Evolutionary conservation across 2,329 filamentous ascomycete species (phyloP), one percentile per base, ranked within the genome.

Genomic region (Diaporthe australafricana): DNA sequence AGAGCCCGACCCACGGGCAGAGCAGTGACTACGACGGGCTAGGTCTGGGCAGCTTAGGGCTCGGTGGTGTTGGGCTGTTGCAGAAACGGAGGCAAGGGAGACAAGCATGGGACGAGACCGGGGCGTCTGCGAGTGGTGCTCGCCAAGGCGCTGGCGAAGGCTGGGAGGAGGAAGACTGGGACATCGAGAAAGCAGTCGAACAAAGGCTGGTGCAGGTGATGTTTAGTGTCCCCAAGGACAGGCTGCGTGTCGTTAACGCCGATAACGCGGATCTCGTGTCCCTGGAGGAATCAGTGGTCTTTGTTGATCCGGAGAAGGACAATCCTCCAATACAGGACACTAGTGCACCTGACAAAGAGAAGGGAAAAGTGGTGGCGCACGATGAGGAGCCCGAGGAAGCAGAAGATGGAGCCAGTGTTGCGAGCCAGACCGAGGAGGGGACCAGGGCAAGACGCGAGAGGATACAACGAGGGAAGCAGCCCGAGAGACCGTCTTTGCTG

Each of bases 151-250:
- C 77, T 38, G 78, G 76, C 57, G 77, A 78, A 45, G 83, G 84
- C 40, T 90, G 92, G 70, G 91, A 90, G 80, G 89, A 91, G n/a
- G 67, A 69, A 9, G 87, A 94, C 69, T 94, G 93, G 93, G 93
- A 95, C 76, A 89, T 95, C 48, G 93, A 95, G 79, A 86, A 88
- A 70, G 92, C 93, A 2, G 89, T 92, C 1, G 91, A 94, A 82
- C 88, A 88, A 72, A 84, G 92, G 27, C 85, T 93, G 11, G 93
- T 95, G 73, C 93, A 95, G 81, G 89, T 94, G 78, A 96, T 97
- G 89, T 98, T 98, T 81, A 98, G 96, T 0, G 94, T 98, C 73
- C 96, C 96, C 2, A 94, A 92, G 80, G 93, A 96, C 81, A 90
- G 91, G 76, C 83, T 98, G 74, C 86, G 96, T 32, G 95, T 98